Percentiles rank a stretch among this genome's conserved stretches.
These are phyloP conservation scores for Lodderomyces pseudojiufengensis DNA, from an alignment of 1,139 yeast genomes.

Conservation along the genomic window DNA sequence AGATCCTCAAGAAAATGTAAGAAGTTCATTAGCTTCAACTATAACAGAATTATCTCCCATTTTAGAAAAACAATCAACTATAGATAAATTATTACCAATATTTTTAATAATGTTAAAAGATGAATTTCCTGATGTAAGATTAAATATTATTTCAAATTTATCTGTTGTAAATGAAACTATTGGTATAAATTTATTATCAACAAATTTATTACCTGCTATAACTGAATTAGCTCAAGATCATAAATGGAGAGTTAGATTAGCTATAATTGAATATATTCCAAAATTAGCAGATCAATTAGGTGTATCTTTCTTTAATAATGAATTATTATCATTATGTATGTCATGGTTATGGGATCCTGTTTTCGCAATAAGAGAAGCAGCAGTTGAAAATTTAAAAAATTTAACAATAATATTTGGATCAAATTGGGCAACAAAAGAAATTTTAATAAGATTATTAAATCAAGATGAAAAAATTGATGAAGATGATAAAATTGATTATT, in stretches of 20 bases:
- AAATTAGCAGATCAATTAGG: constrained; percentile 95
- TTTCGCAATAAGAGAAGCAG: constrained; percentile 94
- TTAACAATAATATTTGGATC: constrained; percentile 87
- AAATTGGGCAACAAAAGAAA: constrained; percentile 86
- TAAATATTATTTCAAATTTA: constrained; percentile 88
- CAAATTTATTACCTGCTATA: constrained; percentile 89
- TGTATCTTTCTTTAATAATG: constrained; percentile 87
- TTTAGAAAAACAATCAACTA: constrained; percentile 80
- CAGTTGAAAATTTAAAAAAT: constrained; percentile 76
- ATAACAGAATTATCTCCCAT: constrained; percentile 85
- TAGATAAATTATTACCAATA: constrained; percentile 79
- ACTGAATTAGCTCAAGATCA: constrained; percentile 94
- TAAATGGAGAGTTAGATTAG: constrained; percentile 97
- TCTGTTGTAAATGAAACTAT: constrained; percentile 91
- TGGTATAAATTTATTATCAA: constrained; percentile 84
- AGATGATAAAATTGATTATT: constrained; percentile 43
- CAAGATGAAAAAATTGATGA: constrained; percentile 24
- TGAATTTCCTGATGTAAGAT: constrained; percentile 93
- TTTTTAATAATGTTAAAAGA: constrained; percentile 93
- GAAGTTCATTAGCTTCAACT: constrained; percentile 88
- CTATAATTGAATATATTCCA: constrained; percentile 95
- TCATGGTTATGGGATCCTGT: constrained; percentile 99
- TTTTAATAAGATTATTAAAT: constrained; percentile 66
- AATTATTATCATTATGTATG: constrained; percentile 84
- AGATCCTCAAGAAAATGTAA: constrained; percentile 89